Base-by-base conservation (phyloP, 495 filamentous ascomycete genomes). In the Lophium mytilinum region DNA sequence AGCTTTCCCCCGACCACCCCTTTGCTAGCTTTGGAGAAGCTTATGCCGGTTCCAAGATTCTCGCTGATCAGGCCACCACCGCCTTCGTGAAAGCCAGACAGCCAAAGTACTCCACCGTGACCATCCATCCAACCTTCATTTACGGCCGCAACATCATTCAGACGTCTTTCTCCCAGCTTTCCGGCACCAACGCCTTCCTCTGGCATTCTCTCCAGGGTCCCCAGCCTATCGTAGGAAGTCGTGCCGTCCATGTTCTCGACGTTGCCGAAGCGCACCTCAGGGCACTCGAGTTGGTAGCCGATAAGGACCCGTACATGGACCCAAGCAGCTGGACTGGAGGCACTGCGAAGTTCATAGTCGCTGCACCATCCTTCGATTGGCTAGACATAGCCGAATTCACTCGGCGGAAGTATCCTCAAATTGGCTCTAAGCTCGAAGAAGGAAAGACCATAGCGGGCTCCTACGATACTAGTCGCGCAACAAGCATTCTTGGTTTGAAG, bases 221-320 rank as follows among this genome's bases (percentile, higher is more conserved):
- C 10, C 37, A 17, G 19, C 60, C 65, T 0, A 5, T 36, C 14
- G 42, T 52, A 0, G 51, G 17, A 0, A 43, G 63, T 3, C 62
- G 57, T 1, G 65, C 58, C 33, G 73, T 76, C n/a, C 68, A 77
- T 53, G 58, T 76, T 21, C 61, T 66, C n/a, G 74, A 77, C 57
- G 72, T 76, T 1, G 71, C 71, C 11, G 64, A 69, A 9, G 70
- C 66, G 1, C 68, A 72, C 33, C 42, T 77, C 52, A 69, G 62
- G 50, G 63, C 67, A 0, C 33, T 75, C 15, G 33, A 48, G 33
- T 12, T 48, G 14, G 14, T 12, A 7, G 4, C 45, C 12, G 45
- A 48, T 2, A 24, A 9, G 11, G 59, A 70, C 36, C 50, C 63
- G 9, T 54, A 62, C 1, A 55, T 71, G 69, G 61, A 14, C 65